Percentiles rank a stretch among this genome's conserved stretches.
phyloP scores from a whole-genome alignment of 306 rosid genomes.

The Malus sieversii region DNA sequence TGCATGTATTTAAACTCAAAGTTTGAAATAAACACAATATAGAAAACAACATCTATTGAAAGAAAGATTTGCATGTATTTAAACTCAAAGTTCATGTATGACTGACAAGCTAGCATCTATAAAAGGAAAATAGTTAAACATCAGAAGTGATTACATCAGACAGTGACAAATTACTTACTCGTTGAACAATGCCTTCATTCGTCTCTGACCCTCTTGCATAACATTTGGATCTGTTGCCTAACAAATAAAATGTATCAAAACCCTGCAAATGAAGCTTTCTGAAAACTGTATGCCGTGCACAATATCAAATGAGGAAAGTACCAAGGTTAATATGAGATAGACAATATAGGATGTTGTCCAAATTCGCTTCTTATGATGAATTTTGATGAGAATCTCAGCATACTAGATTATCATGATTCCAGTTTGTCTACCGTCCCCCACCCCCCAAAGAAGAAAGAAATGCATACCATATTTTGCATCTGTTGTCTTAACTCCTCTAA shows the following conservation, averaged over 20 bases:
- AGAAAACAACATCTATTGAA: background rate
- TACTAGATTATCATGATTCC: background rate
- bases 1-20: background rate
- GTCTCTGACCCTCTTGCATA: conserved; percentile 5
- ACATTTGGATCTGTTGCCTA: conserved; percentile 6
- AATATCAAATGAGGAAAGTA: background rate
- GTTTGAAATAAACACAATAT: background rate
- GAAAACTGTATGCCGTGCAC: background rate
- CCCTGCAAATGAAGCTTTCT: background rate
- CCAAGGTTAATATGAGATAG: background rate
- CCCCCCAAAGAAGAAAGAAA: background rate
- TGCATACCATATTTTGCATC: conserved; percentile 58
- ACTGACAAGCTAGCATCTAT: background rate
- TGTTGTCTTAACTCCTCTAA: conserved; percentile 52
- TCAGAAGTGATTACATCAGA: background rate
- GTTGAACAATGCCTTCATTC: conserved; percentile 9
- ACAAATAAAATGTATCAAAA: conserved; percentile 1
- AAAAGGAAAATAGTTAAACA: background rate
- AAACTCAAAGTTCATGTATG: background rate
- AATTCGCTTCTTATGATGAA: background rate
- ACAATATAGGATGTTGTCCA: background rate
- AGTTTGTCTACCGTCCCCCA: background rate
- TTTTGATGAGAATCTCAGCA: background rate
- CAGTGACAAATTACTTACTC: background rate
- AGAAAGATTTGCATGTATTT: background rate